phyloP scores from a whole-genome alignment of 164 flowering plant species.

The Warburgia ugandensis region DNA sequence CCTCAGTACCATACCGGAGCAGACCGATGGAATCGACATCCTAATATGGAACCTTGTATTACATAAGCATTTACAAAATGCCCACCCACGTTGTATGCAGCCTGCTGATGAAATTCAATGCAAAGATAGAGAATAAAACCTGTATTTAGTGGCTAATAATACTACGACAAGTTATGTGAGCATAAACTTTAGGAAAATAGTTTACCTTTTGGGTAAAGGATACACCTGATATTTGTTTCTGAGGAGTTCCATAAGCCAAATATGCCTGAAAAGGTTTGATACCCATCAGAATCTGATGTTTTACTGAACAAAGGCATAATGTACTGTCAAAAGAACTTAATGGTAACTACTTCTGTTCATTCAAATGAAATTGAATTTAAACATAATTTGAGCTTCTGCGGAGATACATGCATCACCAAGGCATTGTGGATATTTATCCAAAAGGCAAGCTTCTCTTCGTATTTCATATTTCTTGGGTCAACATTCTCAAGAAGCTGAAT shows the following conservation, averaged over 20 bases:
- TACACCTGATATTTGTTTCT: slow-evolving; percentile 21
- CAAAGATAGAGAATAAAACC: not conserved
- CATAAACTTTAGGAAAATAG: slow-evolving; percentile 1
- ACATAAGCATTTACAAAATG: slow-evolving; percentile 38
- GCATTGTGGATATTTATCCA: no score
- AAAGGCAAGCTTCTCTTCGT: slow-evolving; percentile 60
- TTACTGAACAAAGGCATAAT: no score
- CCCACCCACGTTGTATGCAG: slow-evolving; percentile 73
- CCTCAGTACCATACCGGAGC: slow-evolving; percentile 42
- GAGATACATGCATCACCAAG: slow-evolving; percentile 57
- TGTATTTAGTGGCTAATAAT: no score
- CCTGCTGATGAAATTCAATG: slow-evolving; percentile 29
- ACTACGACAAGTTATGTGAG: no score
- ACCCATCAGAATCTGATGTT: no score
- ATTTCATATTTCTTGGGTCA: slow-evolving; percentile 48
- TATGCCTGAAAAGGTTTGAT: slow-evolving; percentile 48
- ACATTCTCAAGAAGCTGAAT: slow-evolving; percentile 46
- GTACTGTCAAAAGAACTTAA: no score
- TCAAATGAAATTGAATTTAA: no score
- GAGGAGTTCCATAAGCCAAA: slow-evolving; percentile 48
- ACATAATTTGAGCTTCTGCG: slow-evolving; percentile 1
- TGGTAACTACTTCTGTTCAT: no score
- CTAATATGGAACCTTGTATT: slow-evolving; percentile 49
- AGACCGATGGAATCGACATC: slow-evolving; percentile 37
- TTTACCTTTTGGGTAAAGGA: slow-evolving; percentile 38